Evolutionary conservation across 441 rosid species (phyloP).

Genomic region (Populus hybrid): DNA sequence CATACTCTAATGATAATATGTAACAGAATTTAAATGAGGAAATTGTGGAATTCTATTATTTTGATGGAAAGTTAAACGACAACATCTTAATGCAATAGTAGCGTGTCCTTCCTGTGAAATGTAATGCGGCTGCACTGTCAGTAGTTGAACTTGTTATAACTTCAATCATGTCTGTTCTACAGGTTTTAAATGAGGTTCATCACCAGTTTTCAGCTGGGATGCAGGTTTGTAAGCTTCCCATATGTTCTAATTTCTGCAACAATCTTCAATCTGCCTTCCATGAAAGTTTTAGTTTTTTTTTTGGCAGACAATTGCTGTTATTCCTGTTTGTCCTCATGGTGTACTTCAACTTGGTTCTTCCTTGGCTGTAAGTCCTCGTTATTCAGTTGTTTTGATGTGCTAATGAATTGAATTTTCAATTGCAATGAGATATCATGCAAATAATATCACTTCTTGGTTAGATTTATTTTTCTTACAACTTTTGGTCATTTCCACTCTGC

Average conservation of each 20-base stretch:
- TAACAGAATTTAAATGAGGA: not conserved
- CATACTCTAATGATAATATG: not conserved
- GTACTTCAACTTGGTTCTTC: slow-evolving; percentile 91
- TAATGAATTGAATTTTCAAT: not conserved
- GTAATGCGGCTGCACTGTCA: not conserved
- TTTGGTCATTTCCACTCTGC: not conserved
- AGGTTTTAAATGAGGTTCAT: slow-evolving; percentile 73
- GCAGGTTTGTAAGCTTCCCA: slow-evolving; percentile 52
- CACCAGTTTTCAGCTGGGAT: slow-evolving; percentile 88
- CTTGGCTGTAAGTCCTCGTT: slow-evolving; percentile 48
- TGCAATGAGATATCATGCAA: not conserved
- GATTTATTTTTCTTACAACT: not conserved
- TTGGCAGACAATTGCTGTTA: slow-evolving; percentile 79
- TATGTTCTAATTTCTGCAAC: slow-evolving; percentile 5
- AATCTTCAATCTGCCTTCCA: slow-evolving; percentile 5
- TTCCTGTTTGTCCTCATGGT: slow-evolving; percentile 81
- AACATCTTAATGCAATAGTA: not conserved
- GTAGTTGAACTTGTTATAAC: not conserved
- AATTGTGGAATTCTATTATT: not conserved
- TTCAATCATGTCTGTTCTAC: not conserved
- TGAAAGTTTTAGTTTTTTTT: slow-evolving; percentile 10
- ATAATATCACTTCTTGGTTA: not conserved
- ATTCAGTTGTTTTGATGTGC: not conserved
- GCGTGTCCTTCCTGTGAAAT: not conserved
- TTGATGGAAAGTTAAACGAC: not conserved